Evolutionary conservation across 2,329 filamentous ascomycete genomes (phyloP), one percentile per base, ranked within the genome.

Genomic region (Ophiocordyceps australis): DNA sequence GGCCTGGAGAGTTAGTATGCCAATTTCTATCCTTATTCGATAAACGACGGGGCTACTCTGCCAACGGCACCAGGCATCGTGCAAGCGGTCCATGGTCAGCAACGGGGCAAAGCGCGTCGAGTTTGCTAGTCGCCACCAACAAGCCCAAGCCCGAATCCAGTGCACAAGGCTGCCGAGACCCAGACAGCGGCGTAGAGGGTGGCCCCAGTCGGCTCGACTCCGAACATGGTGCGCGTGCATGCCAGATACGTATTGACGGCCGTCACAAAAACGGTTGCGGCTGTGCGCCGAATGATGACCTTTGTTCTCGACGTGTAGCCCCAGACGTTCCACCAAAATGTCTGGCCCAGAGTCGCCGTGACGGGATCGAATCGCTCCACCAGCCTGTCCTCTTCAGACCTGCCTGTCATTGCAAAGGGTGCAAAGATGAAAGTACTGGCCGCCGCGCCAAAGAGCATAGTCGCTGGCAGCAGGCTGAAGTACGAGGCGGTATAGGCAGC

Each of bases 401-500:
- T 54, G 15, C 59, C 62, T 0, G 64, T 59, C 10, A 57, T 62
- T 12, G 68, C 64, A 14, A 69, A 64, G 3, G 75, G 72, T 20
- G 69, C 66, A 46, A 93, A 91, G 36, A 94, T 68, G 45, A 91
- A 86, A 23, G 66, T 64, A 32, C 71, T 71, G 5, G 75, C 72
- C 1, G 80, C 77, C 32, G 70, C 57, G 3, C 83, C 85, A 12
- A 79, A 59, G 3, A 59, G 39, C 4, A 65, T 34, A 6, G 59
- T 58, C 22, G 62, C 61, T 2, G 74, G 71, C 4, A 82, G 49
- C 24, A 79, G 59, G 7, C 64, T 59, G 21, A 64, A 47, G 20
- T 70, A 66, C 2, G 65, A 65, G 9, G 74, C 65, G 14, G 63
- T 55, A 44, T 86, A 71, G 3, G 73, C 77, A 9, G 65, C 59